phyloP scores from a whole-genome alignment of 805 yeast genomes.

The Yamadazyma sp. region DNA sequence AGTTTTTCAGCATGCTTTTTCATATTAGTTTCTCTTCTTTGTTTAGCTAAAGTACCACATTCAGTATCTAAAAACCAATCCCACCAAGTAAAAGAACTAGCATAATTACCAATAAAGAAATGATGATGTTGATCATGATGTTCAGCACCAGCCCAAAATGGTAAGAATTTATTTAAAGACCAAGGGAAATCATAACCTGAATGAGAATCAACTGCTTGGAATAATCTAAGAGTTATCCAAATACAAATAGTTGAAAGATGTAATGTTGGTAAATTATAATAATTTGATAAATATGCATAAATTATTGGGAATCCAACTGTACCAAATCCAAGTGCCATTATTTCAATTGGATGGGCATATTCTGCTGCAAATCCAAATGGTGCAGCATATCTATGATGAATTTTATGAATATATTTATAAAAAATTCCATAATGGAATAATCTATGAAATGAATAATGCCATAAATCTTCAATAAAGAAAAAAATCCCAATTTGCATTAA shows the following conservation, averaged over 20 bases:
- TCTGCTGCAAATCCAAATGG: slow-evolving; percentile 98
- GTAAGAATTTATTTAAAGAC: slow-evolving; percentile 88
- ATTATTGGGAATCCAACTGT: slow-evolving; percentile 93
- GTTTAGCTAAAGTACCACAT: slow-evolving; percentile 79
- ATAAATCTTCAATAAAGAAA: slow-evolving; percentile 85
- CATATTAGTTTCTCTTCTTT: slow-evolving; percentile 66
- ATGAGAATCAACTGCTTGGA: slow-evolving; percentile 97
- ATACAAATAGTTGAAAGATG: slow-evolving; percentile 86
- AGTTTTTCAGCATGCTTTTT: slow-evolving; percentile 54
- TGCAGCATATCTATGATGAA: slow-evolving; percentile 96
- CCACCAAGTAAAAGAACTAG: slow-evolving; percentile 96
- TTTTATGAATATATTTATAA: slow-evolving; percentile 92
- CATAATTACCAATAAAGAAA: slow-evolving; percentile 92
- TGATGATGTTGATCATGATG: slow-evolving; percentile 98
- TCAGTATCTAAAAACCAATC: slow-evolving; percentile 86
- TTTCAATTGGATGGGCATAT: slow-evolving; percentile 96
- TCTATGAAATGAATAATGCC: slow-evolving; percentile 98
- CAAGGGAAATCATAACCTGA: slow-evolving; percentile 98
- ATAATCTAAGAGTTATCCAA: slow-evolving; percentile 85
- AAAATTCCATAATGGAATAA: slow-evolving; percentile 83
- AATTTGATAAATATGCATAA: slow-evolving; percentile 70
- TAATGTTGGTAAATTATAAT: slow-evolving; percentile 35
- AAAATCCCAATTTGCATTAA: slow-evolving; percentile 67
- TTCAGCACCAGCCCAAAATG: slow-evolving; percentile 98
- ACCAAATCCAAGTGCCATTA: slow-evolving; percentile 86